Conservation (phyloP, 306 rosid genomes). For the Glycyrrhiza uralensis region DNA sequence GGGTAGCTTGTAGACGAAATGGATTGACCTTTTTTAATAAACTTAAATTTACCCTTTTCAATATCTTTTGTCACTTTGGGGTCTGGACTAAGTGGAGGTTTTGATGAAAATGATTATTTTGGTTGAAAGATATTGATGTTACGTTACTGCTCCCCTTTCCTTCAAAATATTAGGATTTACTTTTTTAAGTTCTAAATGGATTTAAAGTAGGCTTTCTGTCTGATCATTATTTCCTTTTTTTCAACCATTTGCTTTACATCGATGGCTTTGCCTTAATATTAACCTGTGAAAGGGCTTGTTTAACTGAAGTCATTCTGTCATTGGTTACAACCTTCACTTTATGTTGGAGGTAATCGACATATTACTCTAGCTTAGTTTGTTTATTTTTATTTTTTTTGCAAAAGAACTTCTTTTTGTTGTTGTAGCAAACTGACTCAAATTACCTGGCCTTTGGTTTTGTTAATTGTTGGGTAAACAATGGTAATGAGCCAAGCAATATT, state of each 20-base stretch:
- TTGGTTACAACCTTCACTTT: neutral
- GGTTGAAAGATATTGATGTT: slow-evolving; percentile 2
- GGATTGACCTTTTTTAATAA: neutral
- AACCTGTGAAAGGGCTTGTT: neutral
- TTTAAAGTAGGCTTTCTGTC: neutral
- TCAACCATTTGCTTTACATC: neutral
- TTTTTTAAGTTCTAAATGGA: neutral
- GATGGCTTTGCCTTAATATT: neutral
- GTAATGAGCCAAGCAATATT: neutral
- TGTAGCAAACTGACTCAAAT: slow-evolving; percentile 2
- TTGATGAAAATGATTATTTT: slow-evolving; percentile 3
- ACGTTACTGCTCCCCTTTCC: neutral
- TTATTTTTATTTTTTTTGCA: slow-evolving; percentile 19
- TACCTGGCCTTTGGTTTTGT: neutral
- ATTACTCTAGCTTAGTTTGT: neutral
- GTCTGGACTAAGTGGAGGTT: slow-evolving; percentile 16
- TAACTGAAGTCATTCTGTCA: neutral
- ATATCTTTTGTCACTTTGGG: neutral
- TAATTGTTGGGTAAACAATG: neutral
- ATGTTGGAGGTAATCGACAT: neutral
- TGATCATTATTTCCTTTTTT: neutral
- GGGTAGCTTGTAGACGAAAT: neutral
- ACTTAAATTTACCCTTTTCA: neutral
- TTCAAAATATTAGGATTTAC: neutral
- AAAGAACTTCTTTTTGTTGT: neutral